Base-by-base conservation (phyloP, 768 basidiomycete genomes). In the Lactarius akahatsu region DNA sequence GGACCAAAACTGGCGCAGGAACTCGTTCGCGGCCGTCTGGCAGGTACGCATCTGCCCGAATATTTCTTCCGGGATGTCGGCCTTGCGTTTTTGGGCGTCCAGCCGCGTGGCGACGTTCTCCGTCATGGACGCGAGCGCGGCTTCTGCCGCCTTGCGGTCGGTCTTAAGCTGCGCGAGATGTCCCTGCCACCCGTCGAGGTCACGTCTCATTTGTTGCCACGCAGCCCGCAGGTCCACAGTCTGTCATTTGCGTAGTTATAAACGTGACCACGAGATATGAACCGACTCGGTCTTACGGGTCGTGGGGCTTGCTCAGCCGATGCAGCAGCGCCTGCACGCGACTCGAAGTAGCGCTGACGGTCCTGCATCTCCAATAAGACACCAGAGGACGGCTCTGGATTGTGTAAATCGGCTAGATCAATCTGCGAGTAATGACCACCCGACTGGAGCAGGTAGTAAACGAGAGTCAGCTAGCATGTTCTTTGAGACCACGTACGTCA, bases 1-100 rank as follows among this genome's bases (percentile, higher is more conserved):
- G 2, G 88, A 83, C 95, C 96, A 98, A 75, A 94, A 98, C 74
- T 98, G 97, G 34, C 96, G 88, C 16, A 99, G 81, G 75, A 98
- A 97, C 74, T 99, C 97, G 72, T 94, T 95, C 13, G 96, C 90
- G 3, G 96, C 90, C 1, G 93, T 93, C 73, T 97, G 94, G 72
- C 92, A 94, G 0, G 91, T 91, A 20, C 85, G 87, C 85, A 98
- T 90, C 77, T 94, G 88, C 63, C 86, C 82, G 71, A 92, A 87
- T 45, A 96, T 79, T 2, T 81, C 82, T 59, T 90, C 86, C 1
- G 94, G 92, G 40, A 99, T 86, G 47, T 91, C 88, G 67, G 85
- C 94, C 76, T 87, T 90, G 67, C 80, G 82, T 8, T 83, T 81
- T 72, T 82, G 85, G 58, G 86, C 84, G 32, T 92, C 88, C 23